phyloP scores from a whole-genome alignment of 176 grass and related monocot genomes.

The Phragmites australis region DNA sequence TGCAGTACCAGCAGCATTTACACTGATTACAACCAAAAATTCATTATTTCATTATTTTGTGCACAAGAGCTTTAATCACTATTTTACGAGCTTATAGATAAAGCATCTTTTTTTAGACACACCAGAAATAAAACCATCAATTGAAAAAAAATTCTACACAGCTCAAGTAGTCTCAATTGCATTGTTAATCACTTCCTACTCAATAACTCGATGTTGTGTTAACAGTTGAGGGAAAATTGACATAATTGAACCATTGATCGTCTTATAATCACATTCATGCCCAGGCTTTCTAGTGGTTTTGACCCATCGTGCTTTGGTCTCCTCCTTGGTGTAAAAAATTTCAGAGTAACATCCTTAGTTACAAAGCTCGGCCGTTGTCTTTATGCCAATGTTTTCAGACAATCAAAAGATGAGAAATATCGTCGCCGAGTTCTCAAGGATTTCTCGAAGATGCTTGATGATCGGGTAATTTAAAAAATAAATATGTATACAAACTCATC shows the following conservation, averaged over 20 bases:
- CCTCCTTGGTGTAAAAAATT: background rate
- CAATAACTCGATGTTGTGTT: too few relatives aligned
- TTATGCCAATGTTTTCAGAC: slow-evolving; percentile 52
- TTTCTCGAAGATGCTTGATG: slow-evolving; percentile 97
- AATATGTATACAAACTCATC: background rate
- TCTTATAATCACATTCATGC: background rate
- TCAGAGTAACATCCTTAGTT: background rate
- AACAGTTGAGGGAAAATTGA: too few relatives aligned
- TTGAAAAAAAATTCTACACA: too few relatives aligned
- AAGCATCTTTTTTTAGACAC: too few relatives aligned
- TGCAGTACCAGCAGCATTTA: too few relatives aligned
- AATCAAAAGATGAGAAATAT: slow-evolving; percentile 85
- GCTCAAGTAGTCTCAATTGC: too few relatives aligned
- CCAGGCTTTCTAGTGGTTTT: background rate
- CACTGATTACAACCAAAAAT: too few relatives aligned
- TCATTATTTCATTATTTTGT: too few relatives aligned
- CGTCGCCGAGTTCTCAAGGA: slow-evolving; percentile 80
- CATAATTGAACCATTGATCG: background rate
- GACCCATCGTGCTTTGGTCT: background rate
- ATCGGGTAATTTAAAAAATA: slow-evolving; percentile 63
- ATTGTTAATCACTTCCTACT: too few relatives aligned
- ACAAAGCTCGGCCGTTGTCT: background rate
- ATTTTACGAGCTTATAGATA: too few relatives aligned
- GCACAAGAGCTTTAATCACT: too few relatives aligned
- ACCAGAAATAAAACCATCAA: too few relatives aligned